A percentile compares a stretch with the other conserved stretches of the same genome.
Conservation (phyloP, 192 early-diverging fungal genomes). For the Backusella morwellensis region DNA sequence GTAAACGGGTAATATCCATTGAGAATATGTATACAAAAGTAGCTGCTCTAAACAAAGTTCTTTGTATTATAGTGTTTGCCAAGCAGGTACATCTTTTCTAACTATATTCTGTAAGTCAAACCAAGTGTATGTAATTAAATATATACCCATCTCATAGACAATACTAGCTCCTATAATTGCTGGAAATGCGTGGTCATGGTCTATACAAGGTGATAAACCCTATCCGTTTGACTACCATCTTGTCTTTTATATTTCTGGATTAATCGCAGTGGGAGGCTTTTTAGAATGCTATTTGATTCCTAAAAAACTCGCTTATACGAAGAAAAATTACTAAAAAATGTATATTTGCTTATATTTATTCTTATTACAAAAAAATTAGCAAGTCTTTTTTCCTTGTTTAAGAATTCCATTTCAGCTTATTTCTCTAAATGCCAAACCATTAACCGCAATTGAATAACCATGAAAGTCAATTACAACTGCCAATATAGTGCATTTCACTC, state of each 20-base stretch:
- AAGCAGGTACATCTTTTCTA: conserved; percentile 45
- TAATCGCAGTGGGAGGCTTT: conserved; percentile 32
- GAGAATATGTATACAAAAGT: not conserved
- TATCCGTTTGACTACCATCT: conserved; percentile 59
- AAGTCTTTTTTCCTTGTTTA: too few relatives aligned
- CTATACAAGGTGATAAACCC: conserved; percentile 36
- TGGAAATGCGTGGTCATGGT: conserved; percentile 54
- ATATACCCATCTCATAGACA: conserved; percentile 12
- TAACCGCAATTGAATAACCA: too few relatives aligned
- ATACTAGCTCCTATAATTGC: conserved; percentile 49
- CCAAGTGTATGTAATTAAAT: not conserved
- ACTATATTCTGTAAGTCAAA: conserved; percentile 16
- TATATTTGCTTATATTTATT: not conserved
- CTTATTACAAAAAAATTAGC: not conserved
- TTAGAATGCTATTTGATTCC: conserved; percentile 39
- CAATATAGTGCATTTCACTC: too few relatives aligned
- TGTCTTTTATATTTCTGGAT: conserved; percentile 44
- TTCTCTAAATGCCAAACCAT: too few relatives aligned
- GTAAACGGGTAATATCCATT: conserved; percentile 45
- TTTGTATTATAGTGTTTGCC: conserved; percentile 33
- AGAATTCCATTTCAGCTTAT: too few relatives aligned
- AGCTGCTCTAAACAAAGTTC: not conserved
- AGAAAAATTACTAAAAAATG: not conserved
- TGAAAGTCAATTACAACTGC: too few relatives aligned
- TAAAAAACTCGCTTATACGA: not conserved